Base-by-base conservation (phyloP, 768 basidiomycete genomes). In the Mycena alexandri region DNA sequence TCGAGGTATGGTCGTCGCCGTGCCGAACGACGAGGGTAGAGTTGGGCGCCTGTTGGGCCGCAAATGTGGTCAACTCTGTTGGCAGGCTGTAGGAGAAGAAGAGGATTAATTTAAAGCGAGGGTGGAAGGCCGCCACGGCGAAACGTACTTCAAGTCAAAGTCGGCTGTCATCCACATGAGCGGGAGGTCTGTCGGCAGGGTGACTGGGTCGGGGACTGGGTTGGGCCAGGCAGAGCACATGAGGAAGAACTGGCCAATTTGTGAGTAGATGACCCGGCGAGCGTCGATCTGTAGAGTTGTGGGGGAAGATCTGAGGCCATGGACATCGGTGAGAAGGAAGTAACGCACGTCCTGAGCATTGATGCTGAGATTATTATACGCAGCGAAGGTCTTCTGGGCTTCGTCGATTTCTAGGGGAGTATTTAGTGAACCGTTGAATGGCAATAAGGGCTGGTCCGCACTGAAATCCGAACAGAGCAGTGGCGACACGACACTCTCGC, bases 1-100 rank as follows among this genome's bases (percentile, higher is more conserved):
- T 46, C 63, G 71, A 29, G 71, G 72, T 46, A 69, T 78, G 61
- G 73, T 70, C 61, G 43, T 70, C 69, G 10, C 69, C 69, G 36
- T 67, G 65, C 3, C 69, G 60, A 42, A 70, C 52, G 12, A 70
- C 59, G n/a, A 70, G 51, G 2, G 61, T 47, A 5, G 69, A 50
- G 11, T 67, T 63, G n/a, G 65, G 65, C 25, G 69, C 54, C 44
- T 67, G 65, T 29, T 57, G 9, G 44, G 34, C 63, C 10, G 64
- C 69, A 25, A 67, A 70, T 19, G 69, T 67, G 5, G 69, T 59
- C 12, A 63, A 36, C 25, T 70, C 69, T 7, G 69, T 70, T 14
- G 70, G 67, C 11, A 65, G 48, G 53, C 70, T 71, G 5, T 0
- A 10, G 1, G 25, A 17, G 3, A 3, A 7, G 50, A 34, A 43